Conservation (phyloP, 108 stramenopile species). For the Halocafeteria seosinensis region DNA sequence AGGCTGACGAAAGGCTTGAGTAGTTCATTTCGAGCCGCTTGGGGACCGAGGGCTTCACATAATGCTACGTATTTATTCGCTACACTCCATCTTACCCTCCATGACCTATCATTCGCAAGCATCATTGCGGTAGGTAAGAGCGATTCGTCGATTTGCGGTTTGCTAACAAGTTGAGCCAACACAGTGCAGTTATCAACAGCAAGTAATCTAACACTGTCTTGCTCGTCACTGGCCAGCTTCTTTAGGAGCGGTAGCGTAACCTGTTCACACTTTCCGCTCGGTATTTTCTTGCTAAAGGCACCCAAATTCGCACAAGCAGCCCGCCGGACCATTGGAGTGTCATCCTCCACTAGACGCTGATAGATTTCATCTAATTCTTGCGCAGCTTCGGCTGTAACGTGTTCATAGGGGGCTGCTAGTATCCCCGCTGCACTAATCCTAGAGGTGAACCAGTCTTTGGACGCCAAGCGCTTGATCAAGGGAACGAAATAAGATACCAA, state of each 20-base stretch:
- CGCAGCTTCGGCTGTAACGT: background rate
- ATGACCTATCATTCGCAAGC: conserved; percentile 6
- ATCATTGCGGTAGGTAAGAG: conserved; percentile 3
- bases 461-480: conserved; percentile 54
- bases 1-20: conserved; percentile 65
- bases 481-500: conserved; percentile 47
- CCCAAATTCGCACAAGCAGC: conserved; percentile 65
- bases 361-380: conserved; percentile 24
- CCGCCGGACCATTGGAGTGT: conserved; percentile 81
- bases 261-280: conserved; percentile 15
- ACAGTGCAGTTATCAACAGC: conserved; percentile 66
- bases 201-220: conserved; percentile 82
- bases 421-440: conserved; percentile 69
- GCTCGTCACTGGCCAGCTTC: conserved; percentile 63
- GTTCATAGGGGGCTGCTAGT: conserved; percentile 41
- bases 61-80: background rate
- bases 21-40: conserved; percentile 40
- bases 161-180: conserved; percentile 52
- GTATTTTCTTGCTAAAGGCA: conserved; percentile 27
- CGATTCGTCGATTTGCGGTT: conserved; percentile 16
- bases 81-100: conserved; percentile 15
- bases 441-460: conserved; percentile 89
- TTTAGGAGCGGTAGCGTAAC: conserved; percentile 55
- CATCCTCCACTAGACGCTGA: conserved; percentile 59
- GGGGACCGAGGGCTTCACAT: background rate